Evolutionary conservation across 768 basidiomycete genomes (phyloP).

Genomic region (Rhodotorula taiwanensis): DNA sequence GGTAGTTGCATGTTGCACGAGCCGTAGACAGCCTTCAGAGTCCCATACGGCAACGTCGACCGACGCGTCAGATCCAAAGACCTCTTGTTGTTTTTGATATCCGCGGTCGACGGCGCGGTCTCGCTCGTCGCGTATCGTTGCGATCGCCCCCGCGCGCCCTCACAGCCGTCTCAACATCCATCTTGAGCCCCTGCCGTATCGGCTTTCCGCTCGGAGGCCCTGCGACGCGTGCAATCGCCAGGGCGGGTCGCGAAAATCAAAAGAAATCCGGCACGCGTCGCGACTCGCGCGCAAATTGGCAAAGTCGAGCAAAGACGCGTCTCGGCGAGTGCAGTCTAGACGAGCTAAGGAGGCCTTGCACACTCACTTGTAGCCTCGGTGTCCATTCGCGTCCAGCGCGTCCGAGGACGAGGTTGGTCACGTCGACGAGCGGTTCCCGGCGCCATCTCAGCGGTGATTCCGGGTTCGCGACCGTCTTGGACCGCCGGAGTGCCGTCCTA

Average conservation of each 20-base stretch:
- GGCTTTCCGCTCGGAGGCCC: background rate
- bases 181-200: background rate
- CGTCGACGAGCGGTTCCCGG: conserved; percentile 21
- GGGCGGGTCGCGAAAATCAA: background rate
- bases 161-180: background rate
- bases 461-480: conserved; percentile 24
- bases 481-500: conserved; percentile 2
- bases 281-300: no score
- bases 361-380: conserved; percentile 8
- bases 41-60: no score
- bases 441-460: conserved; percentile 21
- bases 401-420: conserved; percentile 22
- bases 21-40: no score
- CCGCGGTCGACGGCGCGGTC: no score
- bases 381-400: background rate
- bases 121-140: background rate
- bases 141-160: no score
- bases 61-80: no score
- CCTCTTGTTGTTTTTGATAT: no score
- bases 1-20: background rate
- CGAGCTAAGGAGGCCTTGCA: no score
- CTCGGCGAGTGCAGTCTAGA: no score
- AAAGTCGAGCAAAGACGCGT: no score
- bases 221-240: background rate
- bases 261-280: no score